Conservation (phyloP, 202 grass and related monocot genomes). For the Panicum virgatum region DNA sequence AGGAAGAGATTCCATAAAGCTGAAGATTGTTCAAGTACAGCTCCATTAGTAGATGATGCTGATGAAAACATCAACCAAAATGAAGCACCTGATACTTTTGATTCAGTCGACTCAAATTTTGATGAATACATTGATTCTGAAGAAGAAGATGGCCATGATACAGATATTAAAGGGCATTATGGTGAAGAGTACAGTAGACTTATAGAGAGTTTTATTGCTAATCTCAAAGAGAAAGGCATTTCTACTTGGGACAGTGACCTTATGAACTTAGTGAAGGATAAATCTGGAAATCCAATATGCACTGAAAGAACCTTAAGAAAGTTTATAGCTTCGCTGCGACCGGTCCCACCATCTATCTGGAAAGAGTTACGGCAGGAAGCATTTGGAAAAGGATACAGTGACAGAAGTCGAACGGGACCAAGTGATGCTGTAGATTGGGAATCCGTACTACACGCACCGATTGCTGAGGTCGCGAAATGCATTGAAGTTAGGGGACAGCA, state of each 20-base stretch:
- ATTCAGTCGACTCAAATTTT: constrained; percentile 22
- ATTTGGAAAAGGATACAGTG: constrained; percentile 36
- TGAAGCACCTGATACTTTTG: constrained; percentile 5
- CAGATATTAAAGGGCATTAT: constrained; percentile 30
- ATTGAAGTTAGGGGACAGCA: constrained; percentile 54
- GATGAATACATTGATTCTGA: background rate
- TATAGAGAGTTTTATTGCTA: constrained; percentile 41
- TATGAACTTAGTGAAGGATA: constrained; percentile 43
- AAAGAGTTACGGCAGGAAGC: constrained; percentile 52
- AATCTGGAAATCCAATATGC: constrained; percentile 37
- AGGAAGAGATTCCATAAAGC: constrained; percentile 19
- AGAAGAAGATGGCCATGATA: background rate
- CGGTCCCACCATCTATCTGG: constrained; percentile 42
- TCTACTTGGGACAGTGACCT: constrained; percentile 44
- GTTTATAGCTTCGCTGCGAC: constrained; percentile 26
- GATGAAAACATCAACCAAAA: constrained; percentile 14
- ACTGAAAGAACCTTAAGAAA: constrained; percentile 30
- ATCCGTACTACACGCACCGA: constrained; percentile 35
- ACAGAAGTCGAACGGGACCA: background rate
- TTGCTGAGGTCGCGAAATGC: constrained; percentile 31
- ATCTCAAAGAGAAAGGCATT: constrained; percentile 41
- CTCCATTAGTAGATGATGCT: background rate
- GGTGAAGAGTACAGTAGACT: constrained; percentile 40
- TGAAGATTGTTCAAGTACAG: constrained; percentile 22
- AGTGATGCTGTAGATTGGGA: constrained; percentile 52